A percentile compares a stretch with the other conserved stretches of the same genome.
Evolutionary conservation across 2,329 filamentous ascomycete species (phyloP).

Genomic region (Aureobasidium pullulans): DNA sequence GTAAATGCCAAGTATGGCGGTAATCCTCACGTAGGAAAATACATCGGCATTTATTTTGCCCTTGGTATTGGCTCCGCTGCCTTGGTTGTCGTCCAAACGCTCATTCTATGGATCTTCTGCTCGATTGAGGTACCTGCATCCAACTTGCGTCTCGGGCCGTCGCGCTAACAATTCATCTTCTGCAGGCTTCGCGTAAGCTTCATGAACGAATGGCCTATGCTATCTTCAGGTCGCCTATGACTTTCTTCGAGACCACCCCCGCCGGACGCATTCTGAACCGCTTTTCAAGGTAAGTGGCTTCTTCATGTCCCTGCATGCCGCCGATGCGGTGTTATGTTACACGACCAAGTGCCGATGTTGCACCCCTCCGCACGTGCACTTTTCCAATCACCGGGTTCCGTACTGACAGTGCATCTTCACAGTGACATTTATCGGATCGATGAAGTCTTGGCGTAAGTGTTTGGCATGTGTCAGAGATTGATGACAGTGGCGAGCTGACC

Average conservation of each 20-base stretch:
- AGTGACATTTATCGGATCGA: slow-evolving; percentile 77
- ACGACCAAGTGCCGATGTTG: not conserved
- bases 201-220: slow-evolving; percentile 96
- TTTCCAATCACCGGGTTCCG: not conserved
- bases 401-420: slow-evolving; percentile 14
- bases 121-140: slow-evolving; percentile 70
- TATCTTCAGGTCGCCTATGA: slow-evolving; percentile 97
- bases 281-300: slow-evolving; percentile 67
- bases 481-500: slow-evolving; percentile 22
- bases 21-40: slow-evolving; percentile 77
- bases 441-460: slow-evolving; percentile 69
- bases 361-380: not conserved
- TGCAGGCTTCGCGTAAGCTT: slow-evolving; percentile 80
- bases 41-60: slow-evolving; percentile 90
- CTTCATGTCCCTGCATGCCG: not conserved
- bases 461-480: slow-evolving; percentile 14
- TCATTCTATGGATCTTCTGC: slow-evolving; percentile 98
- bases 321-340: not conserved
- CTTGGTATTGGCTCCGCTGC: slow-evolving; percentile 82
- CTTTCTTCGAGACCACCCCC: slow-evolving; percentile 95
- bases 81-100: slow-evolving; percentile 81
- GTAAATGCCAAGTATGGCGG: slow-evolving; percentile 58
- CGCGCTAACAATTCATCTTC: slow-evolving; percentile 18
- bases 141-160: slow-evolving; percentile 2
- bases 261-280: slow-evolving; percentile 93